Conservation (phyloP, 306 rosid genomes). For the Cucumis melo region DNA sequence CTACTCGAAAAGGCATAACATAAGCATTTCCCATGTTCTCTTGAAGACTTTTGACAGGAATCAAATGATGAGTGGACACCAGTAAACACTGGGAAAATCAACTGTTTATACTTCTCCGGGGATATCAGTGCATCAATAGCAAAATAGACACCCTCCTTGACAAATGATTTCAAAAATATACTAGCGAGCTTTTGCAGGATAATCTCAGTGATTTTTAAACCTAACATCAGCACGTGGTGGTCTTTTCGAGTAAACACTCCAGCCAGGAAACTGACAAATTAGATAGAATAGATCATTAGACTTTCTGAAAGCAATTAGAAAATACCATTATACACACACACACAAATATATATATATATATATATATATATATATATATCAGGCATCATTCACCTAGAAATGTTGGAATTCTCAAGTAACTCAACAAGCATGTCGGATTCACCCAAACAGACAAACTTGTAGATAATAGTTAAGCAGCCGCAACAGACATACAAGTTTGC, state of each 20-base stretch:
- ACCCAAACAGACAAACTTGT: slow-evolving; percentile 64
- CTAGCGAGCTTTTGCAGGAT: slow-evolving; percentile 63
- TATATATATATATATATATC: not conserved
- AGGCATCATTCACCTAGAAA: slow-evolving; percentile 61
- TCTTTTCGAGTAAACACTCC: slow-evolving; percentile 93
- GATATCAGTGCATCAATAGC: slow-evolving; percentile 63
- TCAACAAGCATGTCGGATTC: slow-evolving; percentile 65
- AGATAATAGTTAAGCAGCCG: slow-evolving; percentile 65
- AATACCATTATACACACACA: no score
- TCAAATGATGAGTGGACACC: slow-evolving; percentile 34
- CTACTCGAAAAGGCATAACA: slow-evolving; percentile 67
- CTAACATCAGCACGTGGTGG: slow-evolving; percentile 65
- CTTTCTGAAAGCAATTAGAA: slow-evolving; percentile 15
- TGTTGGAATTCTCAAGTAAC: slow-evolving; percentile 52
- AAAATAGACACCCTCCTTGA: slow-evolving; percentile 91
- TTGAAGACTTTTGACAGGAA: slow-evolving; percentile 42
- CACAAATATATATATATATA: no score
- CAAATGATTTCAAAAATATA: slow-evolving; percentile 51
- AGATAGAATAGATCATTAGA: slow-evolving; percentile 17
- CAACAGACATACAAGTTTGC: slow-evolving; percentile 73
- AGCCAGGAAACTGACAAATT: slow-evolving; percentile 67
- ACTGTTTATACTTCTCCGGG: slow-evolving; percentile 50
- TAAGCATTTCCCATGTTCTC: slow-evolving; percentile 51
- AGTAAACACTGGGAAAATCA: slow-evolving; percentile 41
- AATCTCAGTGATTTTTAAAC: slow-evolving; percentile 65